Base-by-base conservation (phyloP, 495 filamentous ascomycete genomes). In the Penicillium angulare region DNA sequence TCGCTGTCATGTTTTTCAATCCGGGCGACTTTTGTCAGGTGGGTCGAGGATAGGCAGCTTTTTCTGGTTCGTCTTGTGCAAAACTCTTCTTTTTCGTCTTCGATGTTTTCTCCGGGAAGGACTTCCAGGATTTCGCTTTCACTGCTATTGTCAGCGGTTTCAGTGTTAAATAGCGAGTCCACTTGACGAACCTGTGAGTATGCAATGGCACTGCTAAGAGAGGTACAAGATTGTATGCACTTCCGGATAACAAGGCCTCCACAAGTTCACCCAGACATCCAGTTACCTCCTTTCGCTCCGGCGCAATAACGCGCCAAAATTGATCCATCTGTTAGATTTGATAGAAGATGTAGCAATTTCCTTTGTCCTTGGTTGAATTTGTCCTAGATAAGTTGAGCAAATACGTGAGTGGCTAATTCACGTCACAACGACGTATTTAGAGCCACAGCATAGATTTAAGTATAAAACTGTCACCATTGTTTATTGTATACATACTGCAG, bases 281-380 rank as follows among this genome's bases (percentile, higher is more conserved):
- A 2, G 52, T 55, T 8, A 32, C 42, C 22, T 55, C 52, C 32
- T 51, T 52, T 48, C 56, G 52, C 16, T 21, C 48, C 7, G 48
- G 56, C 3, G 52, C 52, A 46, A 59, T 52, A 13, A 56, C 40
- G 15, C 48, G 47, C 56, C 56, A 59, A 26, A 39, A 17, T n/a
- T 52, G 52, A 17, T 26, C 10, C 53, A 52, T 56, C 13, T 23
- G 21, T 41, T 15, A 3, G 22, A n/a, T 41, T 26, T 3, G 13
- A 12, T 6, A 22, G 21, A 31, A 12, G 5, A 31, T 31, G 27
- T 31, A 12, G 27, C 2, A 31, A n/a, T n/a, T n/a, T n/a, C n/a
- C n/a, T n/a, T n/a, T n/a, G n/a, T n/a, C n/a, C n/a, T n/a, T n/a
- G n/a, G n/a, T n/a, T n/a, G n/a, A n/a, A n/a, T n/a, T n/a, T n/a